Percentiles rank a stretch among this genome's conserved stretches.
These are phyloP conservation scores for Colletotrichum cuscutae DNA, from an alignment of 2,329 filamentous ascomycete genomes.

Conservation along the genomic window DNA sequence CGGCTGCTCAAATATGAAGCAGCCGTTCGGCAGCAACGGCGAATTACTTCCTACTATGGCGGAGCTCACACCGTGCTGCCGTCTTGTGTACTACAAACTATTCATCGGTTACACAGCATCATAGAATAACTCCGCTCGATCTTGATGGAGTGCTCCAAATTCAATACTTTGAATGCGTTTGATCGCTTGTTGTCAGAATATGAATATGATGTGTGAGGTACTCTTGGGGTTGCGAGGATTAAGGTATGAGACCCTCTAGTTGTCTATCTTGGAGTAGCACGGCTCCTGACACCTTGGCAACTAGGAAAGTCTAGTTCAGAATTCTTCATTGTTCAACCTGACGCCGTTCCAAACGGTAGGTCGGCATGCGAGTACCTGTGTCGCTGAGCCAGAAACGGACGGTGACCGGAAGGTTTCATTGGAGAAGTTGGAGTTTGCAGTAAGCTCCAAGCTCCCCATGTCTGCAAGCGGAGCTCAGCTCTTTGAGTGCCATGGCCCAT, in stretches of 20 bases:
- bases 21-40: background rate
- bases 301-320: background rate
- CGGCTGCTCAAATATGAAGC: background rate
- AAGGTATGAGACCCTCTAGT: background rate
- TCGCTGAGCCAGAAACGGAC: background rate
- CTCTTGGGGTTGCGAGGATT: background rate
- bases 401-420: background rate
- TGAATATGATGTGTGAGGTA: background rate
- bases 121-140: conserved; percentile 29
- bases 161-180: background rate
- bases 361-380: background rate
- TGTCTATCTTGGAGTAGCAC: background rate
- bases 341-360: background rate
- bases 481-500: background rate
- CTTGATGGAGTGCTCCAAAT: background rate
- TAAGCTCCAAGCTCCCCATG: conserved; percentile 1
- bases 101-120: conserved; percentile 2
- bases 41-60: background rate
- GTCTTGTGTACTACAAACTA: conserved; percentile 11
- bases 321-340: background rate
- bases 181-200: too few species aligned
- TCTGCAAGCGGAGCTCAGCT: conserved; percentile 12
- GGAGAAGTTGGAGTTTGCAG: background rate
- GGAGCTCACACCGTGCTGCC: background rate
- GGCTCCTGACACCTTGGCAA: background rate